Evolutionary conservation across 768 basidiomycete species (phyloP).

Genomic region (Cystofilobasidium bisporidii): DNA sequence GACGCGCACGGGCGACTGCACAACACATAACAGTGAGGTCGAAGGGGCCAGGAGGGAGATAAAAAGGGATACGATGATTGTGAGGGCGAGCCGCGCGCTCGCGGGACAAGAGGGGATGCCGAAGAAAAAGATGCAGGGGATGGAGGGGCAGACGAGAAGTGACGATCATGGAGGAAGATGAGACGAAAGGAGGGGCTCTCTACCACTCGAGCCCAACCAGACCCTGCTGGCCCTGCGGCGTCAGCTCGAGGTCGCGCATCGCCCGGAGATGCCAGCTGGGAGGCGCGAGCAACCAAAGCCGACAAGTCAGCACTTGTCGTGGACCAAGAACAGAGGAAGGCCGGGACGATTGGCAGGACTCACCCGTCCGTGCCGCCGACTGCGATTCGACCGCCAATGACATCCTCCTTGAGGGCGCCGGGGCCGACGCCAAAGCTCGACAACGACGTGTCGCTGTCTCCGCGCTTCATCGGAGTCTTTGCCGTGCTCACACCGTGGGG

Average conservation of each 20-base stretch:
- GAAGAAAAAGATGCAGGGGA: too few species aligned
- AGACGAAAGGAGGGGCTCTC: not conserved
- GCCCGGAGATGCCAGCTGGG: constrained; percentile 32
- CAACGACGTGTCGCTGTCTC: not conserved
- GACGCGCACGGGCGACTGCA: too few species aligned
- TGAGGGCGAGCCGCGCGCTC: too few species aligned
- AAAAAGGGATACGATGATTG: too few species aligned
- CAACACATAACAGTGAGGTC: too few species aligned
- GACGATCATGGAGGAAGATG: too few species aligned
- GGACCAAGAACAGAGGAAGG: too few species aligned
- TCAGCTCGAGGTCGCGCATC: constrained; percentile 31
- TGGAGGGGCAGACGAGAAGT: too few species aligned
- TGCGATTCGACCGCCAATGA: constrained; percentile 16
- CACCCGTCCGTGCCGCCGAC: constrained; percentile 33
- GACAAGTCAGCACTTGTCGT: not conserved
- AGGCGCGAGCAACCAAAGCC: not conserved
- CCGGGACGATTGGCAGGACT: too few species aligned
- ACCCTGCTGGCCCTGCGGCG: constrained; percentile 19
- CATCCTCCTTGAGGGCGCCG: not conserved
- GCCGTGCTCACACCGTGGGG: not conserved
- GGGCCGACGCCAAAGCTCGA: not conserved
- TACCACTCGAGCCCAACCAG: constrained; percentile 18
- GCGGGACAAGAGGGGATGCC: too few species aligned
- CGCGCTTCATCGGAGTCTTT: not conserved
- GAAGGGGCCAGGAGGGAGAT: too few species aligned